Base-by-base conservation (phyloP, 495 filamentous ascomycete species). In the Clohesyomyces aquaticus region DNA sequence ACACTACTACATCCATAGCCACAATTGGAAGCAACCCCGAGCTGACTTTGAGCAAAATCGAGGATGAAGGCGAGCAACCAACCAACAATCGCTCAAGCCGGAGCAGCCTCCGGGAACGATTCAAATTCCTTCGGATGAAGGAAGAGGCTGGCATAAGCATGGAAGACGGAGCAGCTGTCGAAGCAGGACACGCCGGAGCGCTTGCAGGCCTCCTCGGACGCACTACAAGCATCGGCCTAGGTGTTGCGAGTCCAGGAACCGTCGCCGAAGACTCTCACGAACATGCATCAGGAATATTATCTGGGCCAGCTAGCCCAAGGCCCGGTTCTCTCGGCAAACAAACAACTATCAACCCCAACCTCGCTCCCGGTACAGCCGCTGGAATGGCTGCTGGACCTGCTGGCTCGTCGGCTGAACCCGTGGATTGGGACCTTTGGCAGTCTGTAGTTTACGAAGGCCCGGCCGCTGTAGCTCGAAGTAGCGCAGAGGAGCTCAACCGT, bases 351-450 rank as follows among this genome's bases (percentile, higher is more conserved):
- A 83, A 87, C 61, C 77, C 80, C 3, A 82, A 79, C 56, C 78
- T 96, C 11, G 85, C 91, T 3, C 91, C 92, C 0, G 92, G 92
- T 1, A 96, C 90, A 8, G 91, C 87, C 19, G 85, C 90, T 18
- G 91, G 91, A 3, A 80, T 90, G 41, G 84, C 84, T 18, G 83
- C 87, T 3, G 87, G 88, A 0, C 88, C 86, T 6, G 88, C 91
- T 10, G 81, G 84, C 2, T 89, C 92, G 64, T 77, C 82, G 16
- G 80, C 82, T 4, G 79, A 82, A 8, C 81, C 83, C 2, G 91
- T 99, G 14, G 91, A 99, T 71, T 99, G 94, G 94, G 95, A 98
- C 75, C 77, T 99, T 19, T 99, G 94, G 94, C 93, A 99, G 75
- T 80, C 88, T 18, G 88, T 99, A 1, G 94, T 99, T 28, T 91